Evolutionary conservation across 1,139 yeast genomes (phyloP), one percentile per base, ranked within the genome.

Genomic region (Yamadazyma trypodendri): DNA sequence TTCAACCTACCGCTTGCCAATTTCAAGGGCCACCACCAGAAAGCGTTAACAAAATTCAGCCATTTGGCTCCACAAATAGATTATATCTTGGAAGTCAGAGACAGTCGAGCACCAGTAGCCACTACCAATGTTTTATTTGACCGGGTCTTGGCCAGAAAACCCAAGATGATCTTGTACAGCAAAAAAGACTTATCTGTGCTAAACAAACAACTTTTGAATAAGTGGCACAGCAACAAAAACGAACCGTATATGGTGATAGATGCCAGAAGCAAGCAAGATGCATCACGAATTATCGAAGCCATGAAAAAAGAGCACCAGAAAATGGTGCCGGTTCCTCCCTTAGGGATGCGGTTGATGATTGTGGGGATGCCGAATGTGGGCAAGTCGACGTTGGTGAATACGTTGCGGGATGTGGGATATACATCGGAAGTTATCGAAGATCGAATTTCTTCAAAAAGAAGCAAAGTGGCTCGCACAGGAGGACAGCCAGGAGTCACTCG

Each of bases 361-460:
- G 81, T 85, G 9, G 98, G 98, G 0, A 86, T 92, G 95, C 98
- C 98, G 1, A 92, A 92, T 57, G 96, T 89, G n/a, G 98, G 98
- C 1, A 92, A 92, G 58, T 86, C 96, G n/a, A 84, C 95, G 0
- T 62, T 92, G 40, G 83, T 90, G 10, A 92, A 92, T 55, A 72
- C 84, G 0, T 63, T 92, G 36, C 63, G 97, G 40, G 68, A 68
- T 16, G 75, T 75, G 2, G 87, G 88, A 2, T 38, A 50, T 16
- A 38, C 36, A 4, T 39, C 34, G 15, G 47, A 58, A 9, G 29
- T 23, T 4, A 37, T 39, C 8, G 36, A 46, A 1, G 42, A 34
- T 8, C 32, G 34, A 15, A 46, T 65, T 12, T 60, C 72, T 10
- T 56, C 62, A 45, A 76, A 63, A 37, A 58, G 56, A 30, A 69